Base-by-base conservation (phyloP, 2,329 filamentous ascomycete species). In the Iodosphaeria phyllophila region DNA sequence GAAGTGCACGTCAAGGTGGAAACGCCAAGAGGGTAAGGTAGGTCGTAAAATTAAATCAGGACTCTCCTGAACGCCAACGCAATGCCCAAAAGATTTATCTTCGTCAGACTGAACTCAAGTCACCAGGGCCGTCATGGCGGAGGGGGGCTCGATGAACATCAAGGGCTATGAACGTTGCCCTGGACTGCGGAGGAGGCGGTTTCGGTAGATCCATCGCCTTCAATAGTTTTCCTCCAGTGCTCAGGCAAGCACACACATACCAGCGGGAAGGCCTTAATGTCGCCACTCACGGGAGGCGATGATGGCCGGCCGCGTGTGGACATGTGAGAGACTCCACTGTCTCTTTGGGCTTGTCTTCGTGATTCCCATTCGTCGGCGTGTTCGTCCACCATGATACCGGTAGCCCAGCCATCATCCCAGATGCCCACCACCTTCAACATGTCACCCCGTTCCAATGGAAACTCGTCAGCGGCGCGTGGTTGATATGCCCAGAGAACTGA, bases 401-500 rank as follows among this genome's bases (percentile, higher is more conserved):
- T 98, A 8, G 89, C 89, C 89, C 89, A 98, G 23, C 89, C 89
- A 46, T 98, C 89, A 42, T 98, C 89, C 89, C 89, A 98, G 36
- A 98, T 98, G 32, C 89, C 89, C 16, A 95, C 76, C 9, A 98
- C 74, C 54, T 93, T 95, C 42, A 98, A 64, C 84, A 98, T 93
- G 44, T 98, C 89, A 27, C 89, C 89, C 30, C 89, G 72, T 41
- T 95, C 89, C 18, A 98, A 60, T 19, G 80, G 63, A 43, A 95
- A 95, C 44, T 98, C 89, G 41, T 98, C 89, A 16, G 73, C 70
- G 4, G 89, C 89, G 17, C 89, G 77, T 17, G 89, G 86, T 39
- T 92, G 82, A 48, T 98, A 98, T 2, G 89, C 86, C 89, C 89
- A 98, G 9, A 98, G 64, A 3, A 83, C 80, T 9, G 89, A 69